These are phyloP conservation scores for Tuber aestivum DNA, from an alignment of 495 filamentous ascomycete species.

Conservation along the genomic window DNA sequence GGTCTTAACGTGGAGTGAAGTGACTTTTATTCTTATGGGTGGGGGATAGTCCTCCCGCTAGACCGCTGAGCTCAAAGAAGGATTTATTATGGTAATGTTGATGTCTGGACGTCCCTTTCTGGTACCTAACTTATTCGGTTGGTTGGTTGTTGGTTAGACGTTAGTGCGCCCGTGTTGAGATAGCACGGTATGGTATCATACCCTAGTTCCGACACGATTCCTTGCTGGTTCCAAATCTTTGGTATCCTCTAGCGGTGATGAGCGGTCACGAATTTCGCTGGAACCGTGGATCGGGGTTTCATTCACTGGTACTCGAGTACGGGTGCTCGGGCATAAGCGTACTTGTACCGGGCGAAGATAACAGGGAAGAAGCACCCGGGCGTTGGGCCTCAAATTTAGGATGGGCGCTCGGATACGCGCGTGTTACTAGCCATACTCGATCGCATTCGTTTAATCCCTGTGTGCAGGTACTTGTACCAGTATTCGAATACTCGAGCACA, in stretches of 20 bases:
- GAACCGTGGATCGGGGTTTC: neutral
- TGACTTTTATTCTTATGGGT: too few relatives aligned
- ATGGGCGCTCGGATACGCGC: neutral
- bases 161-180: neutral
- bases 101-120: neutral
- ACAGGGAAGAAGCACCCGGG: neutral
- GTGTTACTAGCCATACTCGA: neutral
- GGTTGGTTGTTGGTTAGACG: neutral
- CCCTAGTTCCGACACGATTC: neutral
- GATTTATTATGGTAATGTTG: too few relatives aligned
- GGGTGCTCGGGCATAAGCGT: too few relatives aligned
- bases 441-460: neutral
- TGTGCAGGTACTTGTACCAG: neutral
- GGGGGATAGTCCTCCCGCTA: too few relatives aligned
- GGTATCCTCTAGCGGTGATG: neutral
- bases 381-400: neutral
- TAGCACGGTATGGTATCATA: neutral
- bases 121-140: neutral
- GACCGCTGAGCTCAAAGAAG: too few relatives aligned
- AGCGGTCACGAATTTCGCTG: neutral
- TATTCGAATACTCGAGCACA: too few relatives aligned
- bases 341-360: rapidly evolving
- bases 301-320: neutral
- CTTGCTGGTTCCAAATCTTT: neutral
- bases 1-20: too few relatives aligned